phyloP scores from a whole-genome alignment of 1,139 yeast genomes.

The Candida pseudoviswanathii region DNA sequence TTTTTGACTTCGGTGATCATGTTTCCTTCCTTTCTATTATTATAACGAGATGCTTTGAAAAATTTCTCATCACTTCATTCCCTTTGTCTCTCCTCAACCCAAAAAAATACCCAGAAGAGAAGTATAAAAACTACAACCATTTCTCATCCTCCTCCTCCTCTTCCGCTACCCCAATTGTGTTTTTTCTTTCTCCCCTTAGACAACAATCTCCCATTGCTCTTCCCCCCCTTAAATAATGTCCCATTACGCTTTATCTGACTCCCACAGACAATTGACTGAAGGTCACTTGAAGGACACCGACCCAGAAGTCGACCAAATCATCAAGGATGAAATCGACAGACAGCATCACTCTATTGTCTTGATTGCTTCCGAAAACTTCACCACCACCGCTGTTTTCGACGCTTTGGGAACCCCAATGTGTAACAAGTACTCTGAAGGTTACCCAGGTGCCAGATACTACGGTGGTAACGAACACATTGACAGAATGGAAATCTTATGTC shows the following conservation, averaged over 20 bases:
- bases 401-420: conserved; percentile 95
- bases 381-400: conserved; percentile 93
- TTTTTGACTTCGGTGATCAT: conserved; percentile 2
- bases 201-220: background rate
- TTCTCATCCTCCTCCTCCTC: background rate
- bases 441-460: conserved; percentile 96
- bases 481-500: conserved; percentile 86
- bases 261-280: conserved; percentile 68
- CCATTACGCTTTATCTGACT: conserved; percentile 63
- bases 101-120: background rate
- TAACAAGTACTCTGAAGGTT: conserved; percentile 98
- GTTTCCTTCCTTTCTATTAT: background rate
- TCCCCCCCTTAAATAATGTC: conserved; percentile 27
- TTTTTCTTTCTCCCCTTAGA: background rate
- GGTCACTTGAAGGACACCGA: conserved; percentile 74
- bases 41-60: background rate
- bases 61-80: conserved; percentile 2
- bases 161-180: background rate
- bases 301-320: conserved; percentile 81
- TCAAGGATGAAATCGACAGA: conserved; percentile 86
- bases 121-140: background rate
- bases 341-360: conserved; percentile 91
- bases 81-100: background rate
- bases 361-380: conserved; percentile 94
- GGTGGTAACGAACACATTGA: conserved; percentile 97